Evolutionary conservation across 768 basidiomycete species (phyloP).

Genomic region (Cantharellus cinnabarinus): DNA sequence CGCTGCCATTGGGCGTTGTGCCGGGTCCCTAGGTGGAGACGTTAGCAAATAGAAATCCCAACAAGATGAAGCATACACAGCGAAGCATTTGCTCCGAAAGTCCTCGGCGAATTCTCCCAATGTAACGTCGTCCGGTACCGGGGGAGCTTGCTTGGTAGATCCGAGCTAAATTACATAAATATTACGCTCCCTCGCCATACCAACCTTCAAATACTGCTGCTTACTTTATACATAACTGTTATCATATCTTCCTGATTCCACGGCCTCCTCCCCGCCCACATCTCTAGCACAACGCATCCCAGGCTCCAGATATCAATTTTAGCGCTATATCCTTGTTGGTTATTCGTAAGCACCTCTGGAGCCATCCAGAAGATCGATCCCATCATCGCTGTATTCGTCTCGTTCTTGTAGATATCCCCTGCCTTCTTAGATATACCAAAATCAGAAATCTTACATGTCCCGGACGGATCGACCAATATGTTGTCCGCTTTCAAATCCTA

Average conservation of each 20-base stretch:
- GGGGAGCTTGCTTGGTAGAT: slow-evolving; percentile 66
- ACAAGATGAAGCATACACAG: slow-evolving; percentile 35
- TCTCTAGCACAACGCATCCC: slow-evolving; percentile 95
- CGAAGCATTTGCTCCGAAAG: slow-evolving; percentile 77
- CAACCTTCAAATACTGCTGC: slow-evolving; percentile 9
- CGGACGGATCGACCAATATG: slow-evolving; percentile 82
- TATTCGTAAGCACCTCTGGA: slow-evolving; percentile 76
- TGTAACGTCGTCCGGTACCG: slow-evolving; percentile 65
- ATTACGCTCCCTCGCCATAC: background rate
- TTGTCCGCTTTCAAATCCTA: slow-evolving; percentile 97
- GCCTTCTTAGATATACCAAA: slow-evolving; percentile 95
- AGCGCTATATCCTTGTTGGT: slow-evolving; percentile 72
- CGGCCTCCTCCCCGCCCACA: slow-evolving; percentile 94
- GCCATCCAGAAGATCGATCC: slow-evolving; percentile 99
- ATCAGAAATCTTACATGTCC: slow-evolving; percentile 92
- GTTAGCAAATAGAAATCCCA: background rate
- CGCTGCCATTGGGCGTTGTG: slow-evolving; percentile 57
- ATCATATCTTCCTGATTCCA: slow-evolving; percentile 84
- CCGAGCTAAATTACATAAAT: slow-evolving; percentile 36
- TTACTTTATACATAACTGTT: slow-evolving; percentile 85
- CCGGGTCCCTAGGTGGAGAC: slow-evolving; percentile 39
- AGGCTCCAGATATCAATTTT: slow-evolving; percentile 99
- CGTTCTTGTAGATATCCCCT: slow-evolving; percentile 60
- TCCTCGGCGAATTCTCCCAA: slow-evolving; percentile 61
- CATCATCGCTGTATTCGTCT: slow-evolving; percentile 85